Base-by-base conservation (phyloP, 176 grass and related monocot genomes). In the Neostapfia colusana region DNA sequence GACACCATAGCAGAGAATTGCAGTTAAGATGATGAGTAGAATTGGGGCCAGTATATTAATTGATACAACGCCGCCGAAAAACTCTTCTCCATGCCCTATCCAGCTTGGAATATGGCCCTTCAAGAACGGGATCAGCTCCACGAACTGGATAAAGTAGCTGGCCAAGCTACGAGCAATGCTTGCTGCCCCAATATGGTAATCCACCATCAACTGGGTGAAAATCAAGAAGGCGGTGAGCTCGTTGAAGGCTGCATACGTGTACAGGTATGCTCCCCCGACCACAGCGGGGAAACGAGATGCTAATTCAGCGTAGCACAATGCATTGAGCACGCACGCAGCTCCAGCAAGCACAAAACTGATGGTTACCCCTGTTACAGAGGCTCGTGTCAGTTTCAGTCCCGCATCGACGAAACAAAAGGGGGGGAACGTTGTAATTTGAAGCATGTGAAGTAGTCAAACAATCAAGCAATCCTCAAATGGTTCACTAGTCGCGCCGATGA, bases 171-270 rank as follows among this genome's bases (percentile, higher is more conserved):
- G 83, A 46, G 95, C 91, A 83, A 99, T 95, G 59, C 91, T 99
- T 49, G 95, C 95, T 4, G 91, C 89, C 0, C 87, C 83, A 28
- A 99, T 92, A 78, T 99, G 95, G 70, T 99, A 92, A 77, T 99
- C 91, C 58, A 99, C 41, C 95, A 99, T 99, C 74, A 99, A 73
- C 79, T 99, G 95, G 13, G 87, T 75, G 74, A 99, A 99, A 74
- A 99, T 91, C 48, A 99, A 73, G 80, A 95, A 99, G 37, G 95
- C 91, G 6, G 89, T 95, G 83, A 99, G 81, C 74, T 99, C 95
- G 40, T 99, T 99, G 78, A 99, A 95, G 0, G 91, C 95, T 0
- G 91, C 80, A 44, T 99, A 99, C 0, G 95, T 84, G 74, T 99
- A 99, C 51, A 99, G 10, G 89, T 95, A 99, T 59, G 95, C 95